Evolutionary conservation across 495 filamentous ascomycete species (phyloP).

Genomic region (Podospora appendiculata): DNA sequence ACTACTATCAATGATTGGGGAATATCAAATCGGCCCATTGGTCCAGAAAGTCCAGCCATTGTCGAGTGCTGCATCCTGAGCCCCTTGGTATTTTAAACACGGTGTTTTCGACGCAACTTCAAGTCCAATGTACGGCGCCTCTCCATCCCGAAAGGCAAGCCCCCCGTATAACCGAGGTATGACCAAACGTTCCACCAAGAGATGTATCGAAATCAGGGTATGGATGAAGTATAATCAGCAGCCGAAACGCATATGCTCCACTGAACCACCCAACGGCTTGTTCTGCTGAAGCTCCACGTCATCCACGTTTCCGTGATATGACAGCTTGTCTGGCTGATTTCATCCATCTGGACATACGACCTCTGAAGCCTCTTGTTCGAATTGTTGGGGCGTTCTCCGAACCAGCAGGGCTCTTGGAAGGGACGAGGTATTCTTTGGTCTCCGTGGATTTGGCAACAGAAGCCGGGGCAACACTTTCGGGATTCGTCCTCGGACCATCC

Average conservation of each 20-base stretch:
- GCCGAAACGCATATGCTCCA: neutral
- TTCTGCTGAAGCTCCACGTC: neutral
- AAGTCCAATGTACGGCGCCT: neutral
- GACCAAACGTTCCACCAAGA: neutral
- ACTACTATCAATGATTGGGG: neutral
- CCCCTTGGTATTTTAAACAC: no score
- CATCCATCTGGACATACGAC: slow-evolving; percentile 17
- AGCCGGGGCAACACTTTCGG: neutral
- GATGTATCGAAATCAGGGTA: neutral
- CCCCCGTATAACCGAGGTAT: neutral
- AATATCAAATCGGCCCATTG: neutral
- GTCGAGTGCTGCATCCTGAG: no score
- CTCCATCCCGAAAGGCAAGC: neutral
- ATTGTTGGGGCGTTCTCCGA: neutral
- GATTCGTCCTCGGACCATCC: neutral
- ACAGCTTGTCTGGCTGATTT: slow-evolving; percentile 13
- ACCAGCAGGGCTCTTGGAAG: neutral
- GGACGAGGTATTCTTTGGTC: neutral
- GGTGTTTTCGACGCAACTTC: neutral
- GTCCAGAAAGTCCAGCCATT: no score
- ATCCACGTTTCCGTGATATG: slow-evolving; percentile 11
- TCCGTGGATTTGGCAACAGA: neutral
- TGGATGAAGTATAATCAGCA: neutral
- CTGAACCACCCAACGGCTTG: neutral
- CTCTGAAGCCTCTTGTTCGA: slow-evolving; percentile 9